Evolutionary conservation across 2,329 filamentous ascomycete genomes (phyloP).

Genomic region (Pseudocercospora vitis): DNA sequence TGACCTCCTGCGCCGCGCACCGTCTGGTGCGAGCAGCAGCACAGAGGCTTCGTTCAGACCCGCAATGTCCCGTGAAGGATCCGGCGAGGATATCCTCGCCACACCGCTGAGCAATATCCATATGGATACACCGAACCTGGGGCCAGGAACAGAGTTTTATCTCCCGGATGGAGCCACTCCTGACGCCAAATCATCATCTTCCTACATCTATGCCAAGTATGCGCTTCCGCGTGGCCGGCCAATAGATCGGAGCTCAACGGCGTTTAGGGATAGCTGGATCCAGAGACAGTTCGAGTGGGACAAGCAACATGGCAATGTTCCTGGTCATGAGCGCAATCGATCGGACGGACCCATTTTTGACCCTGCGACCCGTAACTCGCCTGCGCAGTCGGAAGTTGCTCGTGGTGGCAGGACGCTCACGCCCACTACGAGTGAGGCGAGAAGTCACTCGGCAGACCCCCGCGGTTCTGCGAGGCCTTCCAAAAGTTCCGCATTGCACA

Average conservation of each 20-base stretch:
- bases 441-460: constrained; percentile 37
- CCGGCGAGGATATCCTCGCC: constrained; percentile 34
- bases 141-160: background rate
- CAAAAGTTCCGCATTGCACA: constrained; percentile 30
- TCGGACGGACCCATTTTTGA: constrained; percentile 20
- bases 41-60: constrained; percentile 28
- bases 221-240: constrained; percentile 77
- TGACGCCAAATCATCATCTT: constrained; percentile 49
- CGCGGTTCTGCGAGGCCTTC: constrained; percentile 16
- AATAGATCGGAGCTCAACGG: constrained; percentile 66
- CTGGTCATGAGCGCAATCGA: constrained; percentile 25
- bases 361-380: constrained; percentile 7
- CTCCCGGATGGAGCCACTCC: constrained; percentile 14
- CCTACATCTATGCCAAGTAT: constrained; percentile 86
- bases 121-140: background rate
- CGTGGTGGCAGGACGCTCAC: constrained; percentile 22
- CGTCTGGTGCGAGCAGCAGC: constrained; percentile 31
- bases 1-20: constrained; percentile 10
- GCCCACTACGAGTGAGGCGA: constrained; percentile 20
- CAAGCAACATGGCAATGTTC: constrained; percentile 25
- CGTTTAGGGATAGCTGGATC: constrained; percentile 55
- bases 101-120: constrained; percentile 3
- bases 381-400: constrained; percentile 17
- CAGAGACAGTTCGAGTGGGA: constrained; percentile 63
- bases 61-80: constrained; percentile 41